These are phyloP conservation scores for Ustilago loliicola DNA, from an alignment of 1,284 basidiomycete species.

Conservation along the genomic window DNA sequence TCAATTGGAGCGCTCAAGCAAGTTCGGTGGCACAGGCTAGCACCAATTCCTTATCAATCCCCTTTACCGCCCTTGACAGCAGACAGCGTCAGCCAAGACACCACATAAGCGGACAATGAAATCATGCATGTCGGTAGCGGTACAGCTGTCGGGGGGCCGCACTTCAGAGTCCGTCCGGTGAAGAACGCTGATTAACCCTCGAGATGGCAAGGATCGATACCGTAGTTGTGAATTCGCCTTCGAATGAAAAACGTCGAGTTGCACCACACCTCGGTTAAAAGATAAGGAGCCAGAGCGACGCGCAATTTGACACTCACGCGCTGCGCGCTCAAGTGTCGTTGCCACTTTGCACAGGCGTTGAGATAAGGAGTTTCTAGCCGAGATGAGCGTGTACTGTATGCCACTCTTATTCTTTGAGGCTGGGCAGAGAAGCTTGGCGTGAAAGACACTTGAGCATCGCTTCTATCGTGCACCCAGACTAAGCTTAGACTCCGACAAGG, in stretches of 20 bases:
- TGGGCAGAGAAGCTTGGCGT: not conserved
- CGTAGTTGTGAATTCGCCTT: not conserved
- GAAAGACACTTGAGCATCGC: not conserved
- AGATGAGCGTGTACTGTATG: not conserved
- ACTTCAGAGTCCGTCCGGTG: not conserved
- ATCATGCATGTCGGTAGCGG: not conserved
- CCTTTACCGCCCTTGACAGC: too few relatives aligned
- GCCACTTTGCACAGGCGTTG: not conserved
- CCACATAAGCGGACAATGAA: not conserved
- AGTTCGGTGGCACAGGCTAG: too few relatives aligned
- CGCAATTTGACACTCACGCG: slow-evolving; percentile 4
- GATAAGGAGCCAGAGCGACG: slow-evolving; percentile 10
- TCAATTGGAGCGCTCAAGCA: too few relatives aligned
- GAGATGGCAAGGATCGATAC: not conserved
- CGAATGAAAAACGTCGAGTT: slow-evolving; percentile 7
- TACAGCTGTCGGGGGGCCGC: not conserved
- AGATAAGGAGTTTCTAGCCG: slow-evolving; percentile 2
- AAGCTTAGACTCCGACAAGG: not conserved
- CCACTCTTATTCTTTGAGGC: not conserved
- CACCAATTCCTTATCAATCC: too few relatives aligned
- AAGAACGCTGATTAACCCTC: not conserved
- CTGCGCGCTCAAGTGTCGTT: not conserved
- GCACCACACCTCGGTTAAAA: not conserved
- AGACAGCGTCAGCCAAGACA: too few relatives aligned
- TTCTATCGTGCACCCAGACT: not conserved